Percentiles rank a stretch among this genome's conserved stretches.
Evolutionary conservation across 2,329 filamentous ascomycete species (phyloP).

Genomic region (Aureobasidium mangrovei): DNA sequence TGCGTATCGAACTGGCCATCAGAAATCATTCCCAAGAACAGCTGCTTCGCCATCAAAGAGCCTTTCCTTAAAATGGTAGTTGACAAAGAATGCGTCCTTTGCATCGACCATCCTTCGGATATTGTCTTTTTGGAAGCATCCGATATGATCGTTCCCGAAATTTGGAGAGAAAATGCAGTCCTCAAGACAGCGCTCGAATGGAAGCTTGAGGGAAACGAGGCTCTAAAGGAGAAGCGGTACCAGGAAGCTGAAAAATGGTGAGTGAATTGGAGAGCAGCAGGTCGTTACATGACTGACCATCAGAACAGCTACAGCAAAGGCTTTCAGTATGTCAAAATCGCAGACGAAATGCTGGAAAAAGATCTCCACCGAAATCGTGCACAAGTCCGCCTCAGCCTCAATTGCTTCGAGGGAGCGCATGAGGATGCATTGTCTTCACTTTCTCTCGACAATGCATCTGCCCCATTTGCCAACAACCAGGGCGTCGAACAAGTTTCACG

Average conservation of each 20-base stretch:
- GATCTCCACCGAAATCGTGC: background rate
- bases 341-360: background rate
- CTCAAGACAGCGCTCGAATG: background rate
- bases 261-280: background rate
- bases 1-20: background rate
- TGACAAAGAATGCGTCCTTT: background rate
- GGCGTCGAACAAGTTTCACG: no score
- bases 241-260: conserved; percentile 3
- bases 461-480: no score
- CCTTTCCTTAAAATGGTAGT: background rate
- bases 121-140: conserved; percentile 2
- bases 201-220: conserved; percentile 3
- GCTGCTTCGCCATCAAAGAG: conserved; percentile 3
- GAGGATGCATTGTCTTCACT: background rate
- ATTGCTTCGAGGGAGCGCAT: conserved; percentile 1
- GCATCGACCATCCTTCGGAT: conserved; percentile 1
- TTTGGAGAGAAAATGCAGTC: background rate
- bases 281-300: background rate
- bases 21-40: background rate
- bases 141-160: background rate
- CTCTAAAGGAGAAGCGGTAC: background rate
- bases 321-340: background rate
- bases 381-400: background rate
- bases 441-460: no score
- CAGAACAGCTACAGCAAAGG: background rate